Evolutionary conservation across 176 grass and related monocot genomes (phyloP).

Genomic region (maize (Zea mays)): Zm-B73-REFERENCE-NAM-5.0 NC_050099.1:32117501-32118000

Average conservation of each 20-base stretch:
- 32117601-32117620: conserved; percentile 74
- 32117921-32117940: conserved; percentile 38
- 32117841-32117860: background rate
- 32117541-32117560: conserved; percentile 90
- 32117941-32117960: conserved; percentile 40
- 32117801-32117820: conserved; percentile 13
- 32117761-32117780: conserved; percentile 72
- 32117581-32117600: conserved; percentile 92
- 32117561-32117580: conserved; percentile 95
- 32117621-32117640: conserved; percentile 59
- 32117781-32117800: conserved; percentile 69
- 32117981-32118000: conserved; percentile 76
- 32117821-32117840: conserved; percentile 28
- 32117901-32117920: conserved; percentile 23
- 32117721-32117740: conserved; percentile 10
- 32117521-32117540: conserved; percentile 93
- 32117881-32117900: conserved; percentile 20
- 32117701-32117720: conserved; percentile 54
- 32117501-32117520: conserved; percentile 72
- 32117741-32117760: conserved; percentile 47
- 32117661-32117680: conserved; percentile 83
- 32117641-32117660: conserved; percentile 59
- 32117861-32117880: conserved; percentile 21
- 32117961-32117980: conserved; percentile 68
- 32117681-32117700: conserved; percentile 64